phyloP scores from a whole-genome alignment of 2,329 filamentous ascomycete genomes.

The Sclerotinia borealis region DNA sequence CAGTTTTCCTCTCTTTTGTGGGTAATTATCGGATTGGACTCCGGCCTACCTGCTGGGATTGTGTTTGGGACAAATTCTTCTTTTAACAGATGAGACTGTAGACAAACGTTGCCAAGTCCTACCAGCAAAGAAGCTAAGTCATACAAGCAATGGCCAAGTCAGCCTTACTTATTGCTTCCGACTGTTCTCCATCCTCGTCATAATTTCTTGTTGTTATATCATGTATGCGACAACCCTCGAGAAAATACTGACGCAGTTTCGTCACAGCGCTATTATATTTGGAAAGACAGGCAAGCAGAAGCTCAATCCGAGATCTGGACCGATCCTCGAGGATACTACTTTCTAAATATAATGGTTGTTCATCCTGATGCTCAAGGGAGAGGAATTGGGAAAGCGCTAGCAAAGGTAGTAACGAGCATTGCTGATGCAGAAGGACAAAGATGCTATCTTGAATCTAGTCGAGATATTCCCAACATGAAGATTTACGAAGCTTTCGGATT shows the following conservation, averaged over 20 bases:
- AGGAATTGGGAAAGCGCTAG: conserved; percentile 59
- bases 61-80: not conserved
- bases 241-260: not conserved
- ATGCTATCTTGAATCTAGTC: conserved; percentile 67
- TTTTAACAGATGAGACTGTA: not conserved
- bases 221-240: not conserved
- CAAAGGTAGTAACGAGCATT: conserved; percentile 54
- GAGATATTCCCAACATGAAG: conserved; percentile 59
- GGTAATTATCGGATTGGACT: not conserved
- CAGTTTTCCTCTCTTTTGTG: not conserved
- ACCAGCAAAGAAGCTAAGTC: not conserved
- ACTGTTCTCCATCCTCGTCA: not conserved
- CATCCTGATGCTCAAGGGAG: conserved; percentile 57
- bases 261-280: conserved; percentile 61
- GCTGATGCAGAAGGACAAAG: conserved; percentile 59
- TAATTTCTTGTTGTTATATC: not conserved
- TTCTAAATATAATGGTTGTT: conserved; percentile 70
- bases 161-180: not conserved
- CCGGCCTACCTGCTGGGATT: not conserved
- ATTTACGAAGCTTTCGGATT: conserved; percentile 70
- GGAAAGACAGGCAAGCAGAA: conserved; percentile 59
- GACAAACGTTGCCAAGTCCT: not conserved
- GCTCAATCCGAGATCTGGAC: conserved; percentile 59
- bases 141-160: not conserved
- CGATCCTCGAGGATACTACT: conserved; percentile 63